phyloP scores from a whole-genome alignment of 1,284 basidiomycete species.

The Somion occarium region DNA sequence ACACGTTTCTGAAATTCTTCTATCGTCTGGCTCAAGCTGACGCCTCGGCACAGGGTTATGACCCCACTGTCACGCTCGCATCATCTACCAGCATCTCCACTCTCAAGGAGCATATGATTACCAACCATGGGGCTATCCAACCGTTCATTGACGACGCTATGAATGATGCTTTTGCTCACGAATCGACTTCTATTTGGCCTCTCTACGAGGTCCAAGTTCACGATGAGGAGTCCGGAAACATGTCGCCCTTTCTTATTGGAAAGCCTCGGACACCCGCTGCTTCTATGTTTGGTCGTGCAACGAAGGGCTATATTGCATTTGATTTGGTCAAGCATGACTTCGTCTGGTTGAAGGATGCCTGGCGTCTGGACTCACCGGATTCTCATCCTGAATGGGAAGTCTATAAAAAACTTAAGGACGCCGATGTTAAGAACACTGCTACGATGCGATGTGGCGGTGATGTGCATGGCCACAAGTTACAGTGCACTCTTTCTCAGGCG shows the following conservation, averaged over 20 bases:
- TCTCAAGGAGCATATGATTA: not conserved
- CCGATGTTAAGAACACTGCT: no score
- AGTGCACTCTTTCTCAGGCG: not conserved
- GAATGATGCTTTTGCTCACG: no score
- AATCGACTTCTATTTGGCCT: not conserved
- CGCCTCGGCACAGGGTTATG: no score
- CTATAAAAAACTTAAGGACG: not conserved
- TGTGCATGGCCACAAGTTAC: no score
- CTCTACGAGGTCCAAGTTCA: no score
- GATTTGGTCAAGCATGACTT: conserved; percentile 8
- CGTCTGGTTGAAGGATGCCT: conserved; percentile 13
- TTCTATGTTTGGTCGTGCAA: conserved; percentile 5
- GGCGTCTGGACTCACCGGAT: conserved; percentile 6
- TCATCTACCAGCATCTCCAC: not conserved
- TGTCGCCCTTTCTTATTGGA: not conserved
- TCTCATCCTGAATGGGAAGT: no score
- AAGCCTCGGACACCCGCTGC: not conserved
- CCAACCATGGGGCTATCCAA: not conserved
- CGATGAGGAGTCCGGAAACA: not conserved
- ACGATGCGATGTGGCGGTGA: no score
- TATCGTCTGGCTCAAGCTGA: no score
- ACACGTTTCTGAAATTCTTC: no score
- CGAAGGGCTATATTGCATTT: conserved; percentile 8
- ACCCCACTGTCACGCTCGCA: no score
- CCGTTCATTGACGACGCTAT: no score